Percentiles rank a stretch among this genome's conserved stretches.
phyloP scores from a whole-genome alignment of 139 green algal genomes.

The Ettlia oleoabundans region DNA sequence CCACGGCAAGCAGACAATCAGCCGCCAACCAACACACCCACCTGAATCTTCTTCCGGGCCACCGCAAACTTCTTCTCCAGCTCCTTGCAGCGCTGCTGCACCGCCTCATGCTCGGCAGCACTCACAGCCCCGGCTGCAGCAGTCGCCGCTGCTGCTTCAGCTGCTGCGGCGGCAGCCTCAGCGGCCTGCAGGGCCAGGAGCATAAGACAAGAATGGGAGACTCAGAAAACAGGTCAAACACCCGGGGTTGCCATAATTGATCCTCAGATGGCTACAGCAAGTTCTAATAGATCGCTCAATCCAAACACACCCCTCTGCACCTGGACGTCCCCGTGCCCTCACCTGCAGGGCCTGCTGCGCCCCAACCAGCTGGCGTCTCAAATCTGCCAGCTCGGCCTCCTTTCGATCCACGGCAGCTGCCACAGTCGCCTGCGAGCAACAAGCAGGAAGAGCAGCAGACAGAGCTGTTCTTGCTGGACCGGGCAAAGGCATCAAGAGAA shows the following conservation, averaged over 20 bases:
- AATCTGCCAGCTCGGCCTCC: not conserved
- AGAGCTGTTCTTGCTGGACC: no score
- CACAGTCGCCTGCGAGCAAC: constrained; percentile 5
- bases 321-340: not conserved
- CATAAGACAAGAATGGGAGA: not conserved
- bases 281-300: not conserved
- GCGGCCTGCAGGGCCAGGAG: constrained; percentile 4
- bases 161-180: not conserved
- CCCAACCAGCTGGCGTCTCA: not conserved
- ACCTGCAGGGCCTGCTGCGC: not conserved
- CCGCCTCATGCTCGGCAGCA: not conserved
- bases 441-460: no score
- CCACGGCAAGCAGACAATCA: no score
- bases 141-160: not conserved
- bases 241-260: not conserved
- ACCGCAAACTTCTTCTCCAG: constrained; percentile 42
- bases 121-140: not conserved
- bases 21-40: not conserved
- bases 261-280: not conserved
- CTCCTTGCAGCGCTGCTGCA: constrained; percentile 16
- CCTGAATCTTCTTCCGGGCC: constrained; percentile 39
- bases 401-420: not conserved
- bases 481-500: no score
- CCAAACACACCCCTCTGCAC: not conserved
- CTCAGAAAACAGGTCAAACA: no score